Conservation (phyloP, 306 rosid genomes). For the Cicer arietinum region DNA sequence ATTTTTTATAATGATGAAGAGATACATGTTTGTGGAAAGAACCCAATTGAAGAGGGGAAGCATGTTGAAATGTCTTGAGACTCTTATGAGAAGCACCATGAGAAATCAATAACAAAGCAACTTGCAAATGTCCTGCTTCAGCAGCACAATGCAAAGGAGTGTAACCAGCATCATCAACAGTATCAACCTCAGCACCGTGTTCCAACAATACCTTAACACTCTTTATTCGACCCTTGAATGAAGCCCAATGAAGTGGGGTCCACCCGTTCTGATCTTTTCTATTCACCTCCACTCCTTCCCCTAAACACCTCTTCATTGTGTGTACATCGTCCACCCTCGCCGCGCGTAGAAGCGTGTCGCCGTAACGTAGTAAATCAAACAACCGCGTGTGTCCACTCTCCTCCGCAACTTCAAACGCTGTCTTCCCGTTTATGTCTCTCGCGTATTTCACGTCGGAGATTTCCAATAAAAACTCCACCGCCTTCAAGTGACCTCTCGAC, state of each 20-base stretch:
- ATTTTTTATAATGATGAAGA: constrained; percentile 14
- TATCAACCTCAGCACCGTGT: constrained; percentile 71
- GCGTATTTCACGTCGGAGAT: constrained; percentile 64
- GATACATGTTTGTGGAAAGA: constrained; percentile 30
- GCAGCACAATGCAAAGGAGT: constrained; percentile 77
- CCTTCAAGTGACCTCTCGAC: constrained; percentile 58
- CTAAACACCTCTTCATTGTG: constrained; percentile 61
- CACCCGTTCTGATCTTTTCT: constrained; percentile 85
- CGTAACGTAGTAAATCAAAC: constrained; percentile 55
- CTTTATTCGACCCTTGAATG: constrained; percentile 78
- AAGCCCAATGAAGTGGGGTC: constrained; percentile 87
- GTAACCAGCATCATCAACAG: constrained; percentile 66
- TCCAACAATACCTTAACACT: constrained; percentile 67
- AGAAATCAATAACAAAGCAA: constrained; percentile 59
- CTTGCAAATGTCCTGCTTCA: constrained; percentile 70
- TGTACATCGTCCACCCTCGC: constrained; percentile 66
- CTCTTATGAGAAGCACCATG: constrained; percentile 56
- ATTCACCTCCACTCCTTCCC: constrained; percentile 65
- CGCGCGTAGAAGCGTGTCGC: constrained; percentile 65
- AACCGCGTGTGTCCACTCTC: constrained; percentile 60
- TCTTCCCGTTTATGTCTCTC: constrained; percentile 57
- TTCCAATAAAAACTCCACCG: constrained; percentile 58
- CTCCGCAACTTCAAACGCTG: constrained; percentile 62
- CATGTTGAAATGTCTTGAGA: constrained; percentile 42
- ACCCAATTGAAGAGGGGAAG: constrained; percentile 33